Evolutionary conservation across 306 rosid species (phyloP), one percentile per base, ranked within the genome.

Genomic region (Gleditsia sinensis): DNA sequence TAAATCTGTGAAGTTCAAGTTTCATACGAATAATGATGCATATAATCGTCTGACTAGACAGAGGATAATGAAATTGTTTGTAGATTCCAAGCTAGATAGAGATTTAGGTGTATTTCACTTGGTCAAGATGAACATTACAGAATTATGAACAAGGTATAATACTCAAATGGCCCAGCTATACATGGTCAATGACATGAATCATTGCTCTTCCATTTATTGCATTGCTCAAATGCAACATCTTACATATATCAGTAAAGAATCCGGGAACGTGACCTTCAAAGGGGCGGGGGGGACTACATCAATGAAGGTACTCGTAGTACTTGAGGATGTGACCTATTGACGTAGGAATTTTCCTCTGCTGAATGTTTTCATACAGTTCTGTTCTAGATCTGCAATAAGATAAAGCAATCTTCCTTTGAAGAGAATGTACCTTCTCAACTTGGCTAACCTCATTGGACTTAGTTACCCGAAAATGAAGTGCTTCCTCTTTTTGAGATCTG

Each of bases 401-500:
- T 45, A 71, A 61, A 59, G 33, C 30, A 70, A 42, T 43, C 10
- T 28, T 42, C 56, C 72, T 78, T 79, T 62, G 66, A 42, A 48
- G 75, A 77, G 50, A 83, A 42, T 68, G 40, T 85, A 91, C 98
- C 98, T 91, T 91, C 87, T 91, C 98, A 50, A 83, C 71, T 80
- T 83, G 92, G 86, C 67, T 74, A 81, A 91, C 91, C 84, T 91
- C 98, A 34, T 75, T 77, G 65, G 90, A 59, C 85, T 91, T 94
- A 48, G 85, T 76, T 67, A 79, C 75, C 71, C 96, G 96, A 76
- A 86, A 94, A 66, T 74, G 62, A 66, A 94, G 90, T 74, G 94
- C 98, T 81, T 89, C 98, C 80, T 94, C 97, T 76, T 89, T 91
- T 77, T 94, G 97, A 82, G 37, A 68, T 84, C 97, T 94, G 86